Base-by-base conservation (phyloP, 345 rosid species). In the Citrus mangshanensis region DNA sequence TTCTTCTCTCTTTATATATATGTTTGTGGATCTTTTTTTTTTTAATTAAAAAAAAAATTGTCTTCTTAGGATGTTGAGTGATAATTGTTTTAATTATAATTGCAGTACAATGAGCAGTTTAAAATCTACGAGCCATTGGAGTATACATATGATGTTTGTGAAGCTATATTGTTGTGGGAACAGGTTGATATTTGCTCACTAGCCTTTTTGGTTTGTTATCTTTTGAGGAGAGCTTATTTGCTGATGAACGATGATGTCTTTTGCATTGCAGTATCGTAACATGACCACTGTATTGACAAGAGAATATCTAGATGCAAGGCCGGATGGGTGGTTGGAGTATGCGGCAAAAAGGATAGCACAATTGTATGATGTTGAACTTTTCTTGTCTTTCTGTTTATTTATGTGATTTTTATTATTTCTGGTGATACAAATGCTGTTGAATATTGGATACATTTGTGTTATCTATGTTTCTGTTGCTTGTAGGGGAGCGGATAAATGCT, bases 231-330 rank as follows among this genome's bases (percentile, higher is more conserved):
- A 79, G 60, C 19, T 56, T 77, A 46, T 75, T 77, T 66, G 42
- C 78, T 85, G 32, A 18, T 54, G 58, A 8, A 46, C 13, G 16
- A 80, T 85, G 22, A 78, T 85, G 78, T 65, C 79, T 73, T 74
- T 77, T 56, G 73, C 63, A 54, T 42, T 88, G 91, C 92, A 96
- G 99, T 92, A 92, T 75, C 97, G 97, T 64, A 96, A 96, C 88
- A 94, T 94, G 97, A 96, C 99, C 67, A 94, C 99, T 9, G 93
- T 94, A 38, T 83, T 96, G 83, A 96, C 98, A 2, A 90, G 99
- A 81, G 99, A 96, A 79, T 96, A 94, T 79, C 91, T 96, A 24
- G 99, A 96, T 82, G 86, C 83, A 77, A 92, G 97, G 66, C 97
- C 98, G 16, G 91, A 94, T 84, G 98, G 99, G 74, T 96, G 99